Conservation (phyloP, 2,329 filamentous ascomycete genomes). For the Trichoderma gracile region DNA sequence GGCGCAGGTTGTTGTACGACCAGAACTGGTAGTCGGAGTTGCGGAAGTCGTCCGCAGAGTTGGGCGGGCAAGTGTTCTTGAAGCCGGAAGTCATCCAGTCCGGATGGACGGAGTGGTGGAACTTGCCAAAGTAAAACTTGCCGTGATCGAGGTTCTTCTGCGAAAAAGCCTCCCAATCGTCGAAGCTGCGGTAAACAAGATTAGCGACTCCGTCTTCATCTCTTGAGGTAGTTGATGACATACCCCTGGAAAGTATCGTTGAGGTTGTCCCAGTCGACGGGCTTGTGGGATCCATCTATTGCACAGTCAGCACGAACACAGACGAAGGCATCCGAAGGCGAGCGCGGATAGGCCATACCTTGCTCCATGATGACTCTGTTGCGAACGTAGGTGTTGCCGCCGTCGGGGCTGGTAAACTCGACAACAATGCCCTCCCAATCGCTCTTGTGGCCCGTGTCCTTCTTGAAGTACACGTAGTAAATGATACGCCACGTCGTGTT, state of each 20-base stretch:
- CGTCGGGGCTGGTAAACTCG: slow-evolving; percentile 28
- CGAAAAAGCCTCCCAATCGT: slow-evolving; percentile 26
- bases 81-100: slow-evolving; percentile 28
- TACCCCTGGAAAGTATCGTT: slow-evolving; percentile 31
- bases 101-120: slow-evolving; percentile 28
- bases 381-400: slow-evolving; percentile 26
- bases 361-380: slow-evolving; percentile 28
- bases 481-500: slow-evolving; percentile 29
- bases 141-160: slow-evolving; percentile 29
- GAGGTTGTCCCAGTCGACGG: slow-evolving; percentile 28
- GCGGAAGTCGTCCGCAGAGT: slow-evolving; percentile 26
- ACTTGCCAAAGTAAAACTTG: slow-evolving; percentile 30
- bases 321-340: too few species aligned
- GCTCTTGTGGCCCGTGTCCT: slow-evolving; percentile 32
- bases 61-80: slow-evolving; percentile 29
- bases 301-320: not conserved
- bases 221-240: not conserved
- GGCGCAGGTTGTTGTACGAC: slow-evolving; percentile 28
- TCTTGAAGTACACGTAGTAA: slow-evolving; percentile 34
- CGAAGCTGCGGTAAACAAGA: not conserved
- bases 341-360: not conserved
- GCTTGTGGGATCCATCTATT: slow-evolving; percentile 27
- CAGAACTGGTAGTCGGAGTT: slow-evolving; percentile 30
- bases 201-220: not conserved
- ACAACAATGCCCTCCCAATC: slow-evolving; percentile 33